Base-by-base conservation (phyloP, 2,329 filamentous ascomycete species). In the Colletotrichum chlorophyti region DNA sequence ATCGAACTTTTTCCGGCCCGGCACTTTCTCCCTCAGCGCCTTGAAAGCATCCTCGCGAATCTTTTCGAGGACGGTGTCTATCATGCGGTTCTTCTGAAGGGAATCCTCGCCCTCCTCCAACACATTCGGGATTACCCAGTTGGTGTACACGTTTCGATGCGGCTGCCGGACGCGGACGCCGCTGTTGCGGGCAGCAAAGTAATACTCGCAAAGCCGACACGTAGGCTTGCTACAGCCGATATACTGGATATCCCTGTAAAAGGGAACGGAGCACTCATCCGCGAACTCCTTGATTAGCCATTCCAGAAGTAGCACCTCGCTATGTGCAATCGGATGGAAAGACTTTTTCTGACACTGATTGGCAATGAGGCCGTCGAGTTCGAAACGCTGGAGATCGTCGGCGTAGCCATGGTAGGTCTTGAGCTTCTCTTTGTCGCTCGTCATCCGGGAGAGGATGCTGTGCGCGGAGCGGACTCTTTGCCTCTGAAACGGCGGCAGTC, bases 221-320 rank as follows among this genome's bases (percentile, higher is more conserved):
- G 65, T 63, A 4, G 63, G 65, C 53, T 66, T 66, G 58, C 65
- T 66, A 45, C 53, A 58, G 4, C 61, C 65, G 5, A 66, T 66
- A 48, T 66, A 66, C 21, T 62, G 61, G 27, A 46, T 52, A 6
- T 24, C 29, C 19, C 41, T 46, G 32, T 55, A 65, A 29, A 57
- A 64, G 2, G 53, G 32, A 0, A 31, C 10, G 3, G 61, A 37
- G 3, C 23, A 31, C 1, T 50, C 38, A 0, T n/a, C 43, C 5
- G 46, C 34, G 3, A 32, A 14, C 1, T 62, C 19, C 5, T 17
- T 38, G 6, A 27, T 23, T 6, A 62, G 43, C 19, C 29, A 51
- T 2, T 60, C 46, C 8, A 63, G 57, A 12, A 65, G 29, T 6
- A 55, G 50, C 3, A 65, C 46, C 34, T 66, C 64, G 15, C 58